These are phyloP conservation scores for Solanum pimpinellifolium DNA, from an alignment of 257 asterid genomes.

Conservation along the genomic window DNA sequence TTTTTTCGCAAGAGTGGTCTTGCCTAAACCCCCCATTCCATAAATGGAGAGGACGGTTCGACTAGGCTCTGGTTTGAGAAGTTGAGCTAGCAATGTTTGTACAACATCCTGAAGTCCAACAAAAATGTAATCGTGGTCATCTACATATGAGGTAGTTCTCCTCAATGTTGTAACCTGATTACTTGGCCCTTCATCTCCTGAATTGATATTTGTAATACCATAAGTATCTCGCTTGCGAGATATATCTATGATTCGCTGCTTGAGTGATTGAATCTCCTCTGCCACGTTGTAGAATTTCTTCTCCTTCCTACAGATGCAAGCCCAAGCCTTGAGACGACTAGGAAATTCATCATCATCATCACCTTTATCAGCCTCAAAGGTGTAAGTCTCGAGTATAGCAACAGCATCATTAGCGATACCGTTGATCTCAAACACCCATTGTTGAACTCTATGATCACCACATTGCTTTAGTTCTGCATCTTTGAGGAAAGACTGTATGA, in stretches of 20 bases:
- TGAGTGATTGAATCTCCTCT: background rate
- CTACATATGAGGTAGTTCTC: background rate
- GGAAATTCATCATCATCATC: too few species aligned
- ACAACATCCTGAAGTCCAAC: background rate
- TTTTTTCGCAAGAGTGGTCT: background rate
- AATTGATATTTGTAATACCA: background rate
- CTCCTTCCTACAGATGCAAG: too few species aligned
- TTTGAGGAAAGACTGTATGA: background rate
- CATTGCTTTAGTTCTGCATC: background rate
- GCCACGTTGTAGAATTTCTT: too few species aligned
- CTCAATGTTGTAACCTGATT: background rate
- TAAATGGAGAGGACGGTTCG: background rate
- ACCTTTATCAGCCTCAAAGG: background rate
- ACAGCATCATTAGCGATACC: background rate
- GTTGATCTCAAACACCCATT: background rate
- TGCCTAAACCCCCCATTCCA: conserved; percentile 3
- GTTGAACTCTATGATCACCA: background rate
- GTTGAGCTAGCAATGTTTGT: background rate
- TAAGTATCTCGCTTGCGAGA: background rate
- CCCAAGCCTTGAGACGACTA: too few species aligned
- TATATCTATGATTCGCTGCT: background rate
- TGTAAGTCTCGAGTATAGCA: background rate
- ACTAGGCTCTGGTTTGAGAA: background rate
- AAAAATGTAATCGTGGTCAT: background rate
- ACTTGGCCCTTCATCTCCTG: background rate